These are phyloP conservation scores for Chytriomyces sp. DNA, from an alignment of 192 early-diverging fungal species.

Conservation along the genomic window DNA sequence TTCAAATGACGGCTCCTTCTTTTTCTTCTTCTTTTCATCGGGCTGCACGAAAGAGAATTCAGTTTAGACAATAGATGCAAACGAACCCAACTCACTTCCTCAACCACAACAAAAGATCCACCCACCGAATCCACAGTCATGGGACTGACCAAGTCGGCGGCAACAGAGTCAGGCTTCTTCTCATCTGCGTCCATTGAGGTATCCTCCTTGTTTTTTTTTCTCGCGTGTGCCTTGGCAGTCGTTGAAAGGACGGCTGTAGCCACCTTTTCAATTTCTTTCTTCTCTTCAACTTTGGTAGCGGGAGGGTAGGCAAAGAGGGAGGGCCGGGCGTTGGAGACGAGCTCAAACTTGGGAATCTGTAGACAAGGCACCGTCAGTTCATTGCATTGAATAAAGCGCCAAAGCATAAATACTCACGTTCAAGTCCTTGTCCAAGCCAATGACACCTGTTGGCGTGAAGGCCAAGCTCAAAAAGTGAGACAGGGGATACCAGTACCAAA, in stretches of 20 bases:
- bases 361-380: background rate
- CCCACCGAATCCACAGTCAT: conserved; percentile 10
- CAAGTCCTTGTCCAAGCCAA: conserved; percentile 90
- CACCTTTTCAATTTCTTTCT: conserved; percentile 84
- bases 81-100: background rate
- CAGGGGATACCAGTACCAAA: conserved; percentile 99
- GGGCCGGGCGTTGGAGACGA: conserved; percentile 81
- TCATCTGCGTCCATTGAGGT: conserved; percentile 56
- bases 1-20: conserved; percentile 77
- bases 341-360: conserved; percentile 82
- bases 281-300: conserved; percentile 76
- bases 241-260: conserved; percentile 95
- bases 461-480: conserved; percentile 93
- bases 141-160: conserved; percentile 16
- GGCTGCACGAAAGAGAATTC: conserved; percentile 28
- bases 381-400: background rate
- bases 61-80: background rate
- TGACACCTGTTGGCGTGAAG: conserved; percentile 93
- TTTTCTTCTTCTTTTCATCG: conserved; percentile 65
- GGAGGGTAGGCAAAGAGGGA: conserved; percentile 94
- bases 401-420: conserved; percentile 41
- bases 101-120: background rate
- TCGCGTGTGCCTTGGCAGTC: conserved; percentile 88
- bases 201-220: conserved; percentile 76
- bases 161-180: conserved; percentile 50